Base-by-base conservation (phyloP, 139 green algal genomes). In the Chlamydomonas incerta region DNA sequence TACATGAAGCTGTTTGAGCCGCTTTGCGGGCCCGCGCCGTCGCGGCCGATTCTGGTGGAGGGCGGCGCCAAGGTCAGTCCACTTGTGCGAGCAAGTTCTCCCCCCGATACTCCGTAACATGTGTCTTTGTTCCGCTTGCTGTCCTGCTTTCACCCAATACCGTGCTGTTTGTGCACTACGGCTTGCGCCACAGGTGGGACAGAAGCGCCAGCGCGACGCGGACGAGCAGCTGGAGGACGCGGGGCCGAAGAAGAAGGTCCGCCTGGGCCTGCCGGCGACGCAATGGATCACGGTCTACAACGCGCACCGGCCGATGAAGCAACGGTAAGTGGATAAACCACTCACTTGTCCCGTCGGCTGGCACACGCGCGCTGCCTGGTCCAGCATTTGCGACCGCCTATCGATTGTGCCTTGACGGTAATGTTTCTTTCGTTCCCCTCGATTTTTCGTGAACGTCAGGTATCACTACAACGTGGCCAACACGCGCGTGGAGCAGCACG, bases 231-330 rank as follows among this genome's bases (percentile, higher is more conserved):
- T 94, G 87, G 90, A 96, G 21, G 94, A 97, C 52, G 90, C 92
- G 47, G 94, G 87, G 63, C 93, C 97, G 41, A 98, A 98, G 92
- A 99, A 99, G 93, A 98, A 98, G 90, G 95, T 98, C 41, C 92
- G 98, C 47, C 88, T 99, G 80, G 98, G 98, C 17, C 92, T 99
- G 83, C 98, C 98, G 17, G 97, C 98, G 33, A 97, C 95, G 47
- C 98, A 99, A 93, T 99, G 98, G 98, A 99, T 99, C 87, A 99
- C 98, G 9, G 95, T 99, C 20, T 99, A 99, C 95, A 99, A 99
- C 89, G 97, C 96, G 47, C 96, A 98, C 90, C 87, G 95, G 67
- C 96, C 98, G 71, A 99, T 99, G 98, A 99, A 99, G 94, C 98
- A 99, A 92, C 93, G 97, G 73, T 96, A 75, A 74, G 88, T 50